Evolutionary conservation across 352 stramenopile genomes (phyloP).

Genomic region (Pilasporangium apinafurcum): DNA sequence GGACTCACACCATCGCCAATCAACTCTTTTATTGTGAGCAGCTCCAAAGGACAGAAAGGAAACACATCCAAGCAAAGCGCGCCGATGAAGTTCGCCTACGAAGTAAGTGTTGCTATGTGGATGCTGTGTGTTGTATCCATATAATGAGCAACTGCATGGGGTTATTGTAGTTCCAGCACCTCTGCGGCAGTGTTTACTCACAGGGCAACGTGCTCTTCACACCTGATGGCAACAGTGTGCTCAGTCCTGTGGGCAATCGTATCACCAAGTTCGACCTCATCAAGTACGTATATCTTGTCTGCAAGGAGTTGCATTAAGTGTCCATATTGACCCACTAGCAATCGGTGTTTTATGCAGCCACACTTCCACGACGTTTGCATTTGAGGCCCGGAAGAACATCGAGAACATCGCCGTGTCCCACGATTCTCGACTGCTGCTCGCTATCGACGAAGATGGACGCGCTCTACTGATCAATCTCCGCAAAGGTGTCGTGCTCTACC

Average conservation of each 20-base stretch:
- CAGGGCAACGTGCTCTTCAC: conserved; percentile 93
- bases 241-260: conserved; percentile 91
- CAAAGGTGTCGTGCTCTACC: conserved; percentile 87
- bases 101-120: conserved; percentile 21
- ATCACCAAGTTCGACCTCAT: conserved; percentile 93
- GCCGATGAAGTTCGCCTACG: conserved; percentile 86
- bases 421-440: conserved; percentile 85
- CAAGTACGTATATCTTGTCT: conserved; percentile 50
- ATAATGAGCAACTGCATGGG: neutral
- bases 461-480: conserved; percentile 89
- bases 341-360: conserved; percentile 40
- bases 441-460: conserved; percentile 88
- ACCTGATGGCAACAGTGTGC: conserved; percentile 88
- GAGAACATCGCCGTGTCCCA: conserved; percentile 80
- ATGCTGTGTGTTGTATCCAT: neutral
- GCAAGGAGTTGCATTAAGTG: no score
- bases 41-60: conserved; percentile 10
- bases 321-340: no score
- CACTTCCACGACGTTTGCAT: conserved; percentile 86
- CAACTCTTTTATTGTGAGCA: conserved; percentile 10
- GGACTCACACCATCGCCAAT: conserved; percentile 16
- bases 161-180: conserved; percentile 85
- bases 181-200: conserved; percentile 92
- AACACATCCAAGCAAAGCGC: neutral
- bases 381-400: conserved; percentile 91